These are phyloP conservation scores for Veloporphyrellus conicus DNA, from an alignment of 1,284 basidiomycete genomes.

Conservation along the genomic window DNA sequence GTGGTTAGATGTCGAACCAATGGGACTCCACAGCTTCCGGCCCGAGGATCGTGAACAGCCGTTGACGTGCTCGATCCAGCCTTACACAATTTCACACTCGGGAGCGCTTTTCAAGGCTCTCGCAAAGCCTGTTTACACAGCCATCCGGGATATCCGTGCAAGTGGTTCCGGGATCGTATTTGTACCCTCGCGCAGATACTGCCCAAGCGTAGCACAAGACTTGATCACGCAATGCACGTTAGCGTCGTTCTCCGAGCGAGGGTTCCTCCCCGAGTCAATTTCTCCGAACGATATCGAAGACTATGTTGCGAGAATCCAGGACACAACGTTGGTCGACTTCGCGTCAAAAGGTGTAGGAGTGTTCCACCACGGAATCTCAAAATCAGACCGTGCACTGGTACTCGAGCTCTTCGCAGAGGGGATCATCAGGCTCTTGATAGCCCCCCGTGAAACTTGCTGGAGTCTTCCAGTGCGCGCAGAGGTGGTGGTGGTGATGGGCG, in stretches of 20 bases:
- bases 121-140: constrained; percentile 84
- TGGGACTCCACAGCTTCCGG: constrained; percentile 72
- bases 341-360: constrained; percentile 89
- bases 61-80: constrained; percentile 64
- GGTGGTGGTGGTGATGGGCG: constrained; percentile 87
- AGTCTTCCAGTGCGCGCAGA: constrained; percentile 76
- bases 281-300: constrained; percentile 60
- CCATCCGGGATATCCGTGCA: constrained; percentile 43
- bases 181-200: constrained; percentile 83
- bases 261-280: constrained; percentile 61
- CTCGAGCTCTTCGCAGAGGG: constrained; percentile 83
- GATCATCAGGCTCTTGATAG: constrained; percentile 78
- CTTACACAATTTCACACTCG: constrained; percentile 87
- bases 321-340: constrained; percentile 67
- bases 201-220: constrained; percentile 73
- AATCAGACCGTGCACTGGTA: constrained; percentile 70
- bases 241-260: constrained; percentile 65
- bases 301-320: constrained; percentile 59
- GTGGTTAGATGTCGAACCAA: constrained; percentile 77
- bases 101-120: constrained; percentile 86
- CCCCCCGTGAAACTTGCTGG: constrained; percentile 84
- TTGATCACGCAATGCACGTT: constrained; percentile 86
- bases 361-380: constrained; percentile 72
- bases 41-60: constrained; percentile 83
- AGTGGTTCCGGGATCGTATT: constrained; percentile 75